A percentile compares a stretch with the other conserved stretches of the same genome.
Evolutionary conservation across 805 yeast genomes (phyloP).

Genomic region (Barnettozyma populi): DNA sequence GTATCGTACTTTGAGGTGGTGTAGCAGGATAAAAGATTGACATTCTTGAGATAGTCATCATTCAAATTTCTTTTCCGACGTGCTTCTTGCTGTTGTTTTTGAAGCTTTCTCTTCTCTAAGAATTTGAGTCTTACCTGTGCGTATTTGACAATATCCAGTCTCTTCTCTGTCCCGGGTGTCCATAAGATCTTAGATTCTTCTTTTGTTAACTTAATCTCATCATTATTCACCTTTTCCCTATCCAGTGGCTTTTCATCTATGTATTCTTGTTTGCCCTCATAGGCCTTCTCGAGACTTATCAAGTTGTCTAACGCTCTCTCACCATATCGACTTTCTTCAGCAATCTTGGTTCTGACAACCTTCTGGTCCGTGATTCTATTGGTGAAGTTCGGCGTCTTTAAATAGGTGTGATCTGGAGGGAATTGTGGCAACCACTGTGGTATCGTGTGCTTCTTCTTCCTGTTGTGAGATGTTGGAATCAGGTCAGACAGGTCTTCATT

Average conservation of each 20-base stretch:
- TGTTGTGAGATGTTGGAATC: constrained; percentile 44
- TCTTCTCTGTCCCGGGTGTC: constrained; percentile 18
- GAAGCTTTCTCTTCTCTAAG: constrained; percentile 29
- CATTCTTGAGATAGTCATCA: constrained; percentile 8
- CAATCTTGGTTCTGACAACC: constrained; percentile 62
- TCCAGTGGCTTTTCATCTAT: constrained; percentile 7
- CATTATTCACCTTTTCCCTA: constrained; percentile 8
- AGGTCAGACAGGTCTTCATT: constrained; percentile 47
- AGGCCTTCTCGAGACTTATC: constrained; percentile 30
- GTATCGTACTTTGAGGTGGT: constrained; percentile 3
- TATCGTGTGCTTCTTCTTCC: constrained; percentile 35
- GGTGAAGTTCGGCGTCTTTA: constrained; percentile 65
- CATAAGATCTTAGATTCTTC: constrained; percentile 6
- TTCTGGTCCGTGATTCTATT: constrained; percentile 64
- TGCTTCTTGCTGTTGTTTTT: constrained; percentile 7
- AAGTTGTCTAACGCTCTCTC: constrained; percentile 70
- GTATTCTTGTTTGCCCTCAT: background rate
- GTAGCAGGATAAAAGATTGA: constrained; percentile 13
- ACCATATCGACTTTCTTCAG: constrained; percentile 75
- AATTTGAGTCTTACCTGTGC: constrained; percentile 42
- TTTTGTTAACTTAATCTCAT: constrained; percentile 3
- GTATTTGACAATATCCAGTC: constrained; percentile 53
- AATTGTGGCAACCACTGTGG: constrained; percentile 80
- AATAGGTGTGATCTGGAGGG: constrained; percentile 93
- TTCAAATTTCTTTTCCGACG: constrained; percentile 12